Evolutionary conservation across 352 stramenopile genomes (phyloP), one percentile per base, ranked within the genome.

Genomic region (Globisporangium okanoganense): DNA sequence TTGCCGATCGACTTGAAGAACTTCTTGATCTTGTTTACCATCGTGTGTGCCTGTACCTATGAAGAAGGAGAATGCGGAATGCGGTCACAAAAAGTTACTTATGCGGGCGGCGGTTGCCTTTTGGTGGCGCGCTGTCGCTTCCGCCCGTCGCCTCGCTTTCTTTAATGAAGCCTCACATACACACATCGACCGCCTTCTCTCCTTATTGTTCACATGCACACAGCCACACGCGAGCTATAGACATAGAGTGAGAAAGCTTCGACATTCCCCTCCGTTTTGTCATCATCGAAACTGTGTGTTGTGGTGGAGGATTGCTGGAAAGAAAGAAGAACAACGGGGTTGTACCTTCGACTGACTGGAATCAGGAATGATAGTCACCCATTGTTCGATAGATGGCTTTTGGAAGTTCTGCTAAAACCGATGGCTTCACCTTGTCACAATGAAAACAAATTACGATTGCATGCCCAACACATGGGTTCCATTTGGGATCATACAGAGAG

Each of bases 1-100:
- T 78, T 84, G 43, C 73, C 73, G 29, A 84, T 65, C 25, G 71
- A 70, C 60, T 73, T 75, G 64, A 84, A 78, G 48, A 84, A 84
- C 9, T 64, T 67, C 50, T 72, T 74, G 56, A 84, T 62, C 56
- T 80, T 84, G 66, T 82, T 82, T 38, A 80, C 73, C 75, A 84
- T 84, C 51, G 41, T 25, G 41, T 48, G n/a, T 25, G 6, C n/a
- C n/a, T 48, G 41, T 7, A 18, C 5, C 2, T 14, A 6, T 47
- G 18, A 14, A 12, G 10, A 14, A 3, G 41, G 41, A 48, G 41
- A 48, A 48, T 48, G 41, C 41, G 40, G 40, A 41, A 41, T 41
- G 35, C 35, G 35, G 35, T 41, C 35, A 18, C 35, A 5, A 5
- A 41, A 13, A 13, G 35, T 41, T 41, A 3, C 12, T 41, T 41